These are phyloP conservation scores for Pseudoscleropodium purum DNA, from an alignment of 225 moss, liverwort and hornwort genomes.

Conservation along the genomic window DNA sequence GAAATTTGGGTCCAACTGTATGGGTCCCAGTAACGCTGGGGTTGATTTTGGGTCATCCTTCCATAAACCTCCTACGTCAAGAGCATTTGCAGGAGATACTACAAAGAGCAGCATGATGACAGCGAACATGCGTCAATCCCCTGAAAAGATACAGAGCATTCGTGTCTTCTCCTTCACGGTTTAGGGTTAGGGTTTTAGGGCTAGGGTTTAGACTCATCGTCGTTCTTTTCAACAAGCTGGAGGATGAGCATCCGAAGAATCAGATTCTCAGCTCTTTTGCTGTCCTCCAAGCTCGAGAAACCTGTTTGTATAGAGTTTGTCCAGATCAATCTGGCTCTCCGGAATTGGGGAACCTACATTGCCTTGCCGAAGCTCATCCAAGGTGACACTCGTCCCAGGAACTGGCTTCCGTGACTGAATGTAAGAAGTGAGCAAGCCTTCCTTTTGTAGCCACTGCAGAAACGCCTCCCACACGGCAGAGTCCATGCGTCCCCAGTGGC, in stretches of 20 bases:
- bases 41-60: too few relatives aligned
- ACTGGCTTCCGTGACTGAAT: constrained; percentile 49
- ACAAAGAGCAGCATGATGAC: not conserved
- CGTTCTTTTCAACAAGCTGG: not conserved
- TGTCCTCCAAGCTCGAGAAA: constrained; percentile 16
- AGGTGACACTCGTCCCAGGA: constrained; percentile 50
- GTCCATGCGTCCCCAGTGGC: constrained; percentile 53
- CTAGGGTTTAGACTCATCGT: not conserved
- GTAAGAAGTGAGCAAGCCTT: constrained; percentile 48
- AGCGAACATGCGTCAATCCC: not conserved
- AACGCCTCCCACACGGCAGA: constrained; percentile 43
- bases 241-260: not conserved
- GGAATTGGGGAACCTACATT: constrained; percentile 32
- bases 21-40: too few relatives aligned
- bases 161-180: not conserved
- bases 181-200: not conserved
- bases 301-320: constrained; percentile 28
- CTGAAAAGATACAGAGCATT: not conserved
- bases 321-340: not conserved
- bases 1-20: not conserved
- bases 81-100: not conserved
- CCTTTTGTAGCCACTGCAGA: constrained; percentile 50
- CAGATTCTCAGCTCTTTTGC: not conserved
- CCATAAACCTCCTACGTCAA: not conserved
- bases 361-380: constrained; percentile 67